phyloP scores from a whole-genome alignment of 2,329 filamentous ascomycete genomes.

The Phoma sp. region DNA sequence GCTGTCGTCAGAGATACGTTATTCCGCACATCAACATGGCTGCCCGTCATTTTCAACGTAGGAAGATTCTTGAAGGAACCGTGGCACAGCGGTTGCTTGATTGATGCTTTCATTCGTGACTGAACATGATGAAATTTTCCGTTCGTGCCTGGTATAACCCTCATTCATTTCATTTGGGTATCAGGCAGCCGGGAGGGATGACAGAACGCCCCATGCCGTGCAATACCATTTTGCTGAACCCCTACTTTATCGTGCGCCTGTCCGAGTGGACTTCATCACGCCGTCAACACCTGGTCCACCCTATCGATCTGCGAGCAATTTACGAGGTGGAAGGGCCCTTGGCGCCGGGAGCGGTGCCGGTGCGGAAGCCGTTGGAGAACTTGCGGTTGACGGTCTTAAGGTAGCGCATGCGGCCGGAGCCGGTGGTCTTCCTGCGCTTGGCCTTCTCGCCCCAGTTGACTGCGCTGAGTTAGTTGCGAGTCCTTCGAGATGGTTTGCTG shows the following conservation, averaged over 20 bases:
- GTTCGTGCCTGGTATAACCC: slow-evolving; percentile 47
- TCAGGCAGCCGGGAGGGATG: slow-evolving; percentile 45
- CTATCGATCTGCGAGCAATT: slow-evolving; percentile 24
- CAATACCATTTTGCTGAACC: slow-evolving; percentile 47
- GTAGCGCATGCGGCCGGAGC: slow-evolving; percentile 94
- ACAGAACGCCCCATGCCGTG: slow-evolving; percentile 50
- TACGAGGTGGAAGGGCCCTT: slow-evolving; percentile 64
- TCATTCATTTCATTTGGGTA: slow-evolving; percentile 40
- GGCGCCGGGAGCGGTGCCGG: slow-evolving; percentile 83
- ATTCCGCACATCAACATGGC: background rate
- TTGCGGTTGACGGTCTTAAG: slow-evolving; percentile 90
- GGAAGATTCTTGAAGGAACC: slow-evolving; percentile 12
- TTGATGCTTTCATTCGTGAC: slow-evolving; percentile 47
- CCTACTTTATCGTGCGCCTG: slow-evolving; percentile 42
- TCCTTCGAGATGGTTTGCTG: slow-evolving; percentile 8
- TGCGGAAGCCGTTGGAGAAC: slow-evolving; percentile 99
- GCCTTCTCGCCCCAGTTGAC: slow-evolving; percentile 99
- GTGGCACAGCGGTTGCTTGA: slow-evolving; percentile 22
- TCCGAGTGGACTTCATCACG: slow-evolving; percentile 35
- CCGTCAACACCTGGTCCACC: slow-evolving; percentile 29
- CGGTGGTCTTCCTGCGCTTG: slow-evolving; percentile 99
- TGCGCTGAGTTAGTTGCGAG: slow-evolving; percentile 54
- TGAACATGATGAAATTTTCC: slow-evolving; percentile 51
- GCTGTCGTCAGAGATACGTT: background rate
- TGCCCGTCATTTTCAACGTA: background rate